Percentiles rank a stretch among this genome's conserved stretches.
Conservation (phyloP, 106 monocot species). For the Cymbidium sinense region DNA sequence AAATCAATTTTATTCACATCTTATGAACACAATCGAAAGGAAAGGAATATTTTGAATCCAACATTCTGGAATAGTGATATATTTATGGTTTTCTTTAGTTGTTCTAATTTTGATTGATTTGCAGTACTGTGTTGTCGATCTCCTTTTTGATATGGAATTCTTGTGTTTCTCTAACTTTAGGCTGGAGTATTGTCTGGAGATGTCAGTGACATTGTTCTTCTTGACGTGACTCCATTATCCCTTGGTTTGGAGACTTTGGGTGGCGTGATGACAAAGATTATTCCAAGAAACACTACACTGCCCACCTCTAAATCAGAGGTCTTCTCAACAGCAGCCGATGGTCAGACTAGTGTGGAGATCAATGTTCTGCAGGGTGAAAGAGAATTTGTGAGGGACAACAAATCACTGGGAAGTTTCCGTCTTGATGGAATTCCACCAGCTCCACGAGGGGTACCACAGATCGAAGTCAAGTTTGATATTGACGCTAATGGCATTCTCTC, state of each 20-base stretch:
- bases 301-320: conserved; percentile 95
- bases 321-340: conserved; percentile 93
- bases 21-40: neutral
- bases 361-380: conserved; percentile 90
- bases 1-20: neutral
- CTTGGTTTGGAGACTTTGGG: conserved; percentile 83
- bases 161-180: conserved; percentile 21
- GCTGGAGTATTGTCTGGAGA: conserved; percentile 88
- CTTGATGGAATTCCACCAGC: conserved; percentile 91
- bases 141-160: neutral
- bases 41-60: neutral
- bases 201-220: conserved; percentile 88
- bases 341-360: conserved; percentile 86
- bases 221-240: conserved; percentile 80
- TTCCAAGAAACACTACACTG: conserved; percentile 79
- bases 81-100: neutral
- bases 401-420: conserved; percentile 82
- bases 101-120: neutral
- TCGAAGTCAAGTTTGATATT: conserved; percentile 91
- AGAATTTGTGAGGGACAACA: conserved; percentile 90
- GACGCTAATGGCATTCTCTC: conserved; percentile 95
- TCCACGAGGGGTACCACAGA: conserved; percentile 82
- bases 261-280: conserved; percentile 98
- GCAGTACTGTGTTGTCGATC: neutral
- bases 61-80: neutral